Evolutionary conservation across 2,329 filamentous ascomycete genomes (phyloP), one percentile per base, ranked within the genome.

Genomic region (Apiospora kogelbergensis): DNA sequence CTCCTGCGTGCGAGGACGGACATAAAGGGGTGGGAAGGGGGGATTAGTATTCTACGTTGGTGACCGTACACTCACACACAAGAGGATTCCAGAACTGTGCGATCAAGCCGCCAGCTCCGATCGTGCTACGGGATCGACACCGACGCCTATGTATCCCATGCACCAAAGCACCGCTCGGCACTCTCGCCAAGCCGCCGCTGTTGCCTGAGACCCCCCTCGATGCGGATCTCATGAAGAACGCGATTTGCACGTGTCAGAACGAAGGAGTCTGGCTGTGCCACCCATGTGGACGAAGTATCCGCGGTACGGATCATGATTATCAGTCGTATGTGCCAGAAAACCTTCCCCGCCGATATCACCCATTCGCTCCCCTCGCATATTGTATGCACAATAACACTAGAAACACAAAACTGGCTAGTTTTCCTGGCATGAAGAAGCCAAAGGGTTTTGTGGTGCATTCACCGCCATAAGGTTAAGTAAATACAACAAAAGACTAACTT

Each of bases 181-280:
- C 81, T 11, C 85, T 91, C 20, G 79, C 83, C 20, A 83, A 80
- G 66, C 83, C 85, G 1, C 78, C 76, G 1, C 74, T 86, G 20
- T 78, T 82, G 72, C 76, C 86, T 73, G 71, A 82, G 76, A 73
- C 84, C 72, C 68, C 88, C 73, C 68, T 90, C 80, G 76, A 82
- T 81, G 77, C 87, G 77, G 80, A 88, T 72, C 69, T 85, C 79
- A 75, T 95, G 86, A 84, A 88, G 72, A 84, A 79, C 24, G 83
- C 81, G 65, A 78, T 89, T 22, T 90, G 88, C 76, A 82, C 79
- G 53, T 90, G 88, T 74, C 83, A 80, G 1, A 79, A 79, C 1
- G 80, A 87, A 11, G 86, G 87, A 5, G 89, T 97, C 63, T 98
- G 93, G 92, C 88, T 98, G 33, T 98, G 95, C 80, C 89, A 92